Percentiles rank a stretch among this genome's conserved stretches.
These are phyloP conservation scores for Eucalyptus brandiana DNA, from an alignment of 345 rosid genomes.

Conservation along the genomic window DNA sequence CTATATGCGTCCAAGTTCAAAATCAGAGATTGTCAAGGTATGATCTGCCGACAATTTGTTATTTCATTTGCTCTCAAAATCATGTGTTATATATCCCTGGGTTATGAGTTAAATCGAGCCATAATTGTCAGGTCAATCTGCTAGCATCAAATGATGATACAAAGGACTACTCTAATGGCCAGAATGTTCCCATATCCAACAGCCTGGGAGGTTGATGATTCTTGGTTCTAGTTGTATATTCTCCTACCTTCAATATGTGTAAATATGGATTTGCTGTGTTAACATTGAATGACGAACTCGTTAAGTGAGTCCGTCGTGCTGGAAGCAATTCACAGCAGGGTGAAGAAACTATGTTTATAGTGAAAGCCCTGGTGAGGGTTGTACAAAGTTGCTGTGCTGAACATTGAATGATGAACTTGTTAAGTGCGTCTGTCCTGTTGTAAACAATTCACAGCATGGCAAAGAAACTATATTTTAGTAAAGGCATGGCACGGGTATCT, in stretches of 20 bases:
- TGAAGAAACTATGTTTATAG: neutral
- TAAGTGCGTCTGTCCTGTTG: neutral
- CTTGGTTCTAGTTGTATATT: neutral
- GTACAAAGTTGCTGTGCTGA: neutral
- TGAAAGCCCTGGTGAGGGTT: neutral
- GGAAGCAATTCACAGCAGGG: neutral
- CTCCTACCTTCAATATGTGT: neutral
- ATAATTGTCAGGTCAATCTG: constrained; percentile 62
- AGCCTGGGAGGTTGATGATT: constrained; percentile 60
- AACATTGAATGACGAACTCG: neutral
- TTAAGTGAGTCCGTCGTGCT: neutral
- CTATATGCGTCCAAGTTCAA: constrained; percentile 60
- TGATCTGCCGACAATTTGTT: neutral
- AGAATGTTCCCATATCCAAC: constrained; percentile 16
- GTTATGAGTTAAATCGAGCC: neutral
- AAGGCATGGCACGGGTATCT: neutral
- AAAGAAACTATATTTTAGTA: neutral
- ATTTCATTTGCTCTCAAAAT: neutral
- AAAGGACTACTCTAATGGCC: constrained; percentile 26
- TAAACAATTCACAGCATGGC: neutral
- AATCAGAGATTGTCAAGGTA: constrained; percentile 92
- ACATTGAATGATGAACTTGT: neutral
- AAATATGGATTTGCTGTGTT: neutral
- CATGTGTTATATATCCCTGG: neutral
- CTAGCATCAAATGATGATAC: constrained; percentile 36